Conservation (phyloP, 169 alveolate species). For the Eimeria sp. region DNA sequence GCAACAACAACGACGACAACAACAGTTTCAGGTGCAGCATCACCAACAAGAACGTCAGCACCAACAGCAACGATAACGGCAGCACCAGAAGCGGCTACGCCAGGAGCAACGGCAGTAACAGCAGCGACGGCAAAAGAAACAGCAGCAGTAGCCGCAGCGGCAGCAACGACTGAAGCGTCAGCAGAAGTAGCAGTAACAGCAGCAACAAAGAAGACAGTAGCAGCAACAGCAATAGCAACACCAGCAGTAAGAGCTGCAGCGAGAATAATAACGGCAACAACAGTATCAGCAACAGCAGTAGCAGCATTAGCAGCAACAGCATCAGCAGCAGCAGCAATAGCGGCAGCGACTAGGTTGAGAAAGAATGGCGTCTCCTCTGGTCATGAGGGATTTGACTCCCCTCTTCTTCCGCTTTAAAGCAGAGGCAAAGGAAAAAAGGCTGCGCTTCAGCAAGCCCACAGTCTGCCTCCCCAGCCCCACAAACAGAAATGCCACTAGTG, state of each 20-base stretch:
- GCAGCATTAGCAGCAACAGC: conserved; percentile 20
- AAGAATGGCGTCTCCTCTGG: conserved; percentile 21
- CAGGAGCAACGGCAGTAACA: background rate
- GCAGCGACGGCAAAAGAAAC: background rate
- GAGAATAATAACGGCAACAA: background rate
- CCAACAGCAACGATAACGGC: no score
- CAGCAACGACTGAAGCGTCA: background rate
- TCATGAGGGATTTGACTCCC: conserved; percentile 31
- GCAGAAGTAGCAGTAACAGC: background rate
- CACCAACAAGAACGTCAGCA: no score
- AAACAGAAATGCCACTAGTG: conserved; percentile 35
- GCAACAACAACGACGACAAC: no score
- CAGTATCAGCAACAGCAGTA: background rate
- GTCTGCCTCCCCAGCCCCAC: conserved; percentile 47
- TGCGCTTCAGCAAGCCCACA: background rate
- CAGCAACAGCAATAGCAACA: background rate
- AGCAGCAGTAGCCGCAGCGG: background rate
- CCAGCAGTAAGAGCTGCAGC: background rate
- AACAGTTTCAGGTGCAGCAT: no score
- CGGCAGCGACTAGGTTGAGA: no score
- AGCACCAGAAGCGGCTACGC: background rate
- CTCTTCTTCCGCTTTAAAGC: conserved; percentile 47
- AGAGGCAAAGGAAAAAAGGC: conserved; percentile 10
- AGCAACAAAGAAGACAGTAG: background rate
- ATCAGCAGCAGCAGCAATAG: conserved; percentile 36